Evolutionary conservation across 345 rosid species (phyloP), one percentile per base, ranked within the genome.

Genomic region (Heritiera littoralis): DNA sequence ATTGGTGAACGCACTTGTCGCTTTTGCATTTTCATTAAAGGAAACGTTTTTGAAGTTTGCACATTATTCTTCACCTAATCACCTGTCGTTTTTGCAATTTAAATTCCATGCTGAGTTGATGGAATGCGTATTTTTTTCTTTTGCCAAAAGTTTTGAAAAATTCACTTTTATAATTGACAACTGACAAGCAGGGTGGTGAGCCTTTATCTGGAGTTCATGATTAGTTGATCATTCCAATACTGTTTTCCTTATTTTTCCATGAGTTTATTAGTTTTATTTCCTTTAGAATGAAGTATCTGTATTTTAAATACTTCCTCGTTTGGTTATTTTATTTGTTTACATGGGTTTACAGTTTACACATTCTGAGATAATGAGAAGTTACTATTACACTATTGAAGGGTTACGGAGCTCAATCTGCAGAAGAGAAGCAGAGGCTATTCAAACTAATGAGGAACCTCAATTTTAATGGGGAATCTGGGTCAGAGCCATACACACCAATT

Each of bases 381-480:
- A 38, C 51, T 80, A 4, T 85, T 77, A 77, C 56, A 49, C 80
- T 80, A 20, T 61, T 45, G 55, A 84, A 95, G 99, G 97, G 97
- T 78, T 95, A 91, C 84, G 99, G 97, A 80, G 98, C 97, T 80
- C 98, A 55, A 6, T 55, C 23, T 55, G 59, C 23, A 15, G 23
- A 55, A 55, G 23, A 55, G 20, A 55, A 55, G 23, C 59, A 55
- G 9, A 17, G 59, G 23, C 9, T 17, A 55, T 55, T 55, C 9
- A 55, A 55, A 55, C 18, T 55, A 55, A 55, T 55, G 98, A 90
- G 98, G 85, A 96, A 91, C 86, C 95, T 97, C 71, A 97, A 93
- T 86, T 92, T 97, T 73, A 94, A 87, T 69, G 99, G 98, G 79
- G 99, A 97, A 81, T 87, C 98, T 74, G 94, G 91, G 81, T 87